Conservation (phyloP, 2,329 filamentous ascomycete species). For the Fusarium luffae region DNA sequence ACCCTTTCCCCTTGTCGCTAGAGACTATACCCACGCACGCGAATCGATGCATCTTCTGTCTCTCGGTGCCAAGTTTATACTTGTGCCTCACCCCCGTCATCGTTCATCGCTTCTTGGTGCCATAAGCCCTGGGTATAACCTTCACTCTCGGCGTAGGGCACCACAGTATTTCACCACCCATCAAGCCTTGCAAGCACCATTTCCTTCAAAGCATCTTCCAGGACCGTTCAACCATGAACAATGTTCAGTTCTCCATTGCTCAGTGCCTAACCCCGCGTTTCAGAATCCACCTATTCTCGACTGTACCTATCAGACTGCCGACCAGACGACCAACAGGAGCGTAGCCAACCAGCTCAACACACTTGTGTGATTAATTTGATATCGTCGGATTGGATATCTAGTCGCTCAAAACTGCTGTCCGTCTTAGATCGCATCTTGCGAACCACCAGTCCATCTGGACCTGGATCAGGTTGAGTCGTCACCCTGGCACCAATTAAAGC, state of each 20-base stretch:
- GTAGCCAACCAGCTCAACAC: background rate
- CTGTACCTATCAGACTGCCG: background rate
- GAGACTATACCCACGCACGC: background rate
- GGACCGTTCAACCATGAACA: background rate
- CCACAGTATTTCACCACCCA: background rate
- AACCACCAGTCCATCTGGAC: background rate
- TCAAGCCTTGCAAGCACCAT: background rate
- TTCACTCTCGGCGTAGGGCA: background rate
- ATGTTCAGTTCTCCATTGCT: constrained; percentile 18
- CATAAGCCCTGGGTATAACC: background rate
- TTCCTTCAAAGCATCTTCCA: constrained; percentile 2
- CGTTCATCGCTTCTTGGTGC: background rate
- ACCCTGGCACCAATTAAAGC: constrained; percentile 36
- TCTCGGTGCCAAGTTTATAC: constrained; percentile 11
- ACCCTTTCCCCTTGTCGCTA: background rate
- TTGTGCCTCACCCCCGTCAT: background rate
- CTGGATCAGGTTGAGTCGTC: constrained; percentile 12
- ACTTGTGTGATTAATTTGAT: background rate
- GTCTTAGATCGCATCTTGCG: background rate
- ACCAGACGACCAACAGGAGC: background rate
- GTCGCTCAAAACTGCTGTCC: background rate
- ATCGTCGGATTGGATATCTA: background rate
- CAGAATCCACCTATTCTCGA: constrained; percentile 19
- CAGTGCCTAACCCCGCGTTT: constrained; percentile 35
- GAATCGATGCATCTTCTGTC: constrained; percentile 19